Base-by-base conservation (phyloP, 2,329 filamentous ascomycete species). In the Cytospora schulzeri region DNA sequence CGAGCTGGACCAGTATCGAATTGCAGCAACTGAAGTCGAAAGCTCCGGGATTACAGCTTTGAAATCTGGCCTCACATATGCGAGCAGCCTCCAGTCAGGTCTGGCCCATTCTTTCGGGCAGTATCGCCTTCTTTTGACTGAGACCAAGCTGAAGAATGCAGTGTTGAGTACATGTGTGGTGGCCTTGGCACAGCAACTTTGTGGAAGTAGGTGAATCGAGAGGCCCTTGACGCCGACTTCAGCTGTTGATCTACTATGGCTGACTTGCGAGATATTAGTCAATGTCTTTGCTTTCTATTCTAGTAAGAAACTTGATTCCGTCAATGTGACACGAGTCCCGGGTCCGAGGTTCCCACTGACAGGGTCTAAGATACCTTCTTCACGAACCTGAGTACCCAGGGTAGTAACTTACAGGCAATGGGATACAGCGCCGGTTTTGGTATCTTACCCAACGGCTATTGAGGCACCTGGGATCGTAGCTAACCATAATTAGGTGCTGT, bases 261-360 rank as follows among this genome's bases (percentile, higher is more conserved):
- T 54, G 31, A 53, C 14, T 41, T 3, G 4, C 8, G 17, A 6
- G 1, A 19, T 22, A 24, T 62, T 31, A 77, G 73, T 77, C 62
- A 80, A 79, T 22, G 72, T 81, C 0, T 71, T 80, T 4, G 79
- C 79, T 0, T 81, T 82, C 58, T 81, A 82, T 66, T 80, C 78
- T 0, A 75, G 78, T 75, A 72, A 28, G 57, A 4, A 35, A 24
- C 19, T 19, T 52, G 63, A 12, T 17, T n/a, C n/a, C n/a, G n/a
- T n/a, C n/a, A n/a, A n/a, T n/a, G 6, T 8, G n/a, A 33, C 4
- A 4, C 2, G 4, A 2, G n/a, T 12, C 3, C 5, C 5, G 1
- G 14, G 3, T 4, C 14, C 12, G 14, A 4, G n/a, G 29, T 56
- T 54, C n/a, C 17, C 29, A 69, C 71, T 71, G 38, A 72, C 66